These are phyloP conservation scores for Boehmeria nivea DNA, from an alignment of 306 rosid genomes.

Conservation along the genomic window DNA sequence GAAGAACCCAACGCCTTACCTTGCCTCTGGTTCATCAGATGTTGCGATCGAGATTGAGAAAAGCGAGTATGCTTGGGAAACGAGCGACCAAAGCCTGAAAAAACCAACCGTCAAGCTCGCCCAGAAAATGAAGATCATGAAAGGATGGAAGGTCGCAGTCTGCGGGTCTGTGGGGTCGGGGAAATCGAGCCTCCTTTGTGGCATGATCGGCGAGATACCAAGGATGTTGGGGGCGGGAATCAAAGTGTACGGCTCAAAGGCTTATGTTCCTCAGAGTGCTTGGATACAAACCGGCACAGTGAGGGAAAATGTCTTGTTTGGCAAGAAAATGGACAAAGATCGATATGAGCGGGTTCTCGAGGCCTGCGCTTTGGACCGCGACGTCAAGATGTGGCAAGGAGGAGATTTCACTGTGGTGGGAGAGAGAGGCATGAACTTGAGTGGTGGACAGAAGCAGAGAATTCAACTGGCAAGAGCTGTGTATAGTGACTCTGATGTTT, in stretches of 20 bases:
- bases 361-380: constrained; percentile 73
- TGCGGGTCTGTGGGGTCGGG: constrained; percentile 92
- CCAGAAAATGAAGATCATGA: constrained; percentile 42
- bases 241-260: constrained; percentile 49
- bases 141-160: constrained; percentile 76
- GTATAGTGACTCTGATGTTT: constrained; percentile 77
- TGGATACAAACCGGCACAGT: constrained; percentile 93
- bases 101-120: constrained; percentile 54
- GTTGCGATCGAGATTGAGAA: constrained; percentile 47
- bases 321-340: constrained; percentile 49
- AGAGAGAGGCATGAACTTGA: constrained; percentile 87
- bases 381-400: constrained; percentile 62
- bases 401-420: constrained; percentile 69
- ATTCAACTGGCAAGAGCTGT: constrained; percentile 89
- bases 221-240: constrained; percentile 55
- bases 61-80: constrained; percentile 78
- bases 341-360: constrained; percentile 62
- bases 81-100: constrained; percentile 31
- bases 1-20: constrained; percentile 32
- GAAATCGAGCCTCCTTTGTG: constrained; percentile 73
- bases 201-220: constrained; percentile 77
- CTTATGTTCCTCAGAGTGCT: constrained; percentile 88
- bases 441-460: constrained; percentile 94
- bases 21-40: constrained; percentile 26
- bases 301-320: constrained; percentile 80